A percentile compares a stretch with the other conserved stretches of the same genome.
Evolutionary conservation across 2,329 filamentous ascomycete species (phyloP).

Genomic region (Apiospora kogelbergensis): DNA sequence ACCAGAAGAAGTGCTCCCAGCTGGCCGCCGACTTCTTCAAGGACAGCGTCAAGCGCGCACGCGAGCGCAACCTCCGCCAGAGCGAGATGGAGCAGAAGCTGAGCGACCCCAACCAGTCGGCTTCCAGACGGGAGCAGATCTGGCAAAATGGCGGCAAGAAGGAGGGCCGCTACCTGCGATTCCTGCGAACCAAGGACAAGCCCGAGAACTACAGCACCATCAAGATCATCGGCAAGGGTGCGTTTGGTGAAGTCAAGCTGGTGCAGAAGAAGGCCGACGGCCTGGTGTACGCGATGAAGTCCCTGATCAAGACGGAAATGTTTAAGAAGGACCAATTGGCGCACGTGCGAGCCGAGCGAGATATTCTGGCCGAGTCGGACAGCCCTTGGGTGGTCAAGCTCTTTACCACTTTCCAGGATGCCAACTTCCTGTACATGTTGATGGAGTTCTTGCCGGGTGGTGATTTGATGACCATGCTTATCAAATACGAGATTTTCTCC

Average conservation of each 20-base stretch:
- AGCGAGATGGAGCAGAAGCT: constrained; percentile 89
- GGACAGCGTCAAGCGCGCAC: constrained; percentile 93
- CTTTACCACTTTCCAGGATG: constrained; percentile 96
- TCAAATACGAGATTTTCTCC: constrained; percentile 99
- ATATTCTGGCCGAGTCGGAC: constrained; percentile 98
- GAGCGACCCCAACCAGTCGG: constrained; percentile 71
- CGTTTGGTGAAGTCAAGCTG: constrained; percentile 96
- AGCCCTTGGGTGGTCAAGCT: constrained; percentile 99
- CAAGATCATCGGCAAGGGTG: constrained; percentile 98
- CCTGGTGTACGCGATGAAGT: constrained; percentile 98
- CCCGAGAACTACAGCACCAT: constrained; percentile 94
- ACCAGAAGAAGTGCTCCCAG: constrained; percentile 69
- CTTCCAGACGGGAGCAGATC: constrained; percentile 78
- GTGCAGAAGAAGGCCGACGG: constrained; percentile 95
- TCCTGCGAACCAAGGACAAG: constrained; percentile 88
- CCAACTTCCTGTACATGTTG: constrained; percentile 94
- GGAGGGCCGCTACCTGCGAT: constrained; percentile 90
- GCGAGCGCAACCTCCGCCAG: constrained; percentile 92
- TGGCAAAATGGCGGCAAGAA: constrained; percentile 82
- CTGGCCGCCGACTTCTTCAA: constrained; percentile 92
- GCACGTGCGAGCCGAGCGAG: constrained; percentile 94
- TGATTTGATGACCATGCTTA: constrained; percentile 99
- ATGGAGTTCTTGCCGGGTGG: constrained; percentile 99
- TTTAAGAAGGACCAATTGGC: constrained; percentile 99
- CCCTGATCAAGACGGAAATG: constrained; percentile 98